A percentile compares a stretch with the other conserved stretches of the same genome.
Conservation (phyloP, 768 basidiomycete species). For the Mycena maculata region DNA sequence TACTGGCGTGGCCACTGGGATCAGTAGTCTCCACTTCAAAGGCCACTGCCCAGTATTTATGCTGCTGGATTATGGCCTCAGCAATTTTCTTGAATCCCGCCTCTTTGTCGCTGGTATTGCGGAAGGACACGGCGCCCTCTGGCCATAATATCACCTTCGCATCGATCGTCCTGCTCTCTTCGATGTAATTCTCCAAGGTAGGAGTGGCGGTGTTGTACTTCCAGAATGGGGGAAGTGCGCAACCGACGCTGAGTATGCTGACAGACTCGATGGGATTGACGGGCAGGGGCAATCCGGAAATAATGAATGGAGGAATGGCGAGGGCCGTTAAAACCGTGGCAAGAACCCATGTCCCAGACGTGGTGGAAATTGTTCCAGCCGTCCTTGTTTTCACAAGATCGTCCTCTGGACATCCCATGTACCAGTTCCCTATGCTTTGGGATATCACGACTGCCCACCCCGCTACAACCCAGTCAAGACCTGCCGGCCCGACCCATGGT, state of each 20-base stretch:
- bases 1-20: slow-evolving; percentile 50
- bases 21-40: slow-evolving; percentile 71
- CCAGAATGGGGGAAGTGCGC: slow-evolving; percentile 67
- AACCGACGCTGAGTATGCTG: slow-evolving; percentile 75
- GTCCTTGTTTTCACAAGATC: slow-evolving; percentile 25
- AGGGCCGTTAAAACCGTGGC: slow-evolving; percentile 55
- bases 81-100: slow-evolving; percentile 61
- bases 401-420: slow-evolving; percentile 56
- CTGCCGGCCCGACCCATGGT: slow-evolving; percentile 65
- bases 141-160: slow-evolving; percentile 83
- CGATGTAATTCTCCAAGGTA: slow-evolving; percentile 70
- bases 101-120: slow-evolving; percentile 59
- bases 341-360: slow-evolving; percentile 50
- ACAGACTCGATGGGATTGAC: slow-evolving; percentile 36
- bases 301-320: slow-evolving; percentile 66
- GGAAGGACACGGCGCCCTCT: slow-evolving; percentile 80
- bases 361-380: slow-evolving; percentile 29
- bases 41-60: slow-evolving; percentile 72
- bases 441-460: slow-evolving; percentile 79
- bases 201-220: slow-evolving; percentile 54
- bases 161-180: slow-evolving; percentile 60
- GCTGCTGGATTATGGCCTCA: slow-evolving; percentile 37
- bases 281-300: slow-evolving; percentile 47
- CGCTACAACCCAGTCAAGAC: slow-evolving; percentile 80
- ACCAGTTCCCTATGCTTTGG: slow-evolving; percentile 64